Conservation (phyloP, 768 basidiomycete species). For the Galerina marginata region DNA sequence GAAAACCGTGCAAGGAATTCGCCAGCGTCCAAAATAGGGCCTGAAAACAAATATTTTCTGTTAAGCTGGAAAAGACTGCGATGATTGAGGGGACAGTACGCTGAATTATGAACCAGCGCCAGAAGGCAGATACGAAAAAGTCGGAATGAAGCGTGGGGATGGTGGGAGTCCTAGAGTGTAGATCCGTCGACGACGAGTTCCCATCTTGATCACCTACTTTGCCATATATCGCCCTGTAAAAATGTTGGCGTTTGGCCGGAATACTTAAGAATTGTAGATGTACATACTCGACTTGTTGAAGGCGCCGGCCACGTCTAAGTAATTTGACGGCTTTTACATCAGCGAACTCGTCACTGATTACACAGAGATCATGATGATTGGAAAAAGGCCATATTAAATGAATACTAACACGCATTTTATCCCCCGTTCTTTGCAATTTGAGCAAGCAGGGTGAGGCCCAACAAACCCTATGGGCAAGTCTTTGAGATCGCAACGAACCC, state of each 20-base stretch:
- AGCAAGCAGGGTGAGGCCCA: slow-evolving; percentile 63
- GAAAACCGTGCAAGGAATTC: slow-evolving; percentile 81
- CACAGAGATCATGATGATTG: slow-evolving; percentile 10
- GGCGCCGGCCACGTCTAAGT: slow-evolving; percentile 74
- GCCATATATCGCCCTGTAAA: slow-evolving; percentile 74
- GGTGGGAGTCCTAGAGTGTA: slow-evolving; percentile 46
- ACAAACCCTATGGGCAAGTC: slow-evolving; percentile 66
- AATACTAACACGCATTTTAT: slow-evolving; percentile 89
- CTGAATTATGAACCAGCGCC: slow-evolving; percentile 83
- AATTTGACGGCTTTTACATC: slow-evolving; percentile 91
- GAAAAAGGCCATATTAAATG: slow-evolving; percentile 1
- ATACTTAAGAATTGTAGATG: not conserved
- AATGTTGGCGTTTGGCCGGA: slow-evolving; percentile 11
- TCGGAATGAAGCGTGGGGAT: slow-evolving; percentile 78
- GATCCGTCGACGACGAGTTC: slow-evolving; percentile 35
- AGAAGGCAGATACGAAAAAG: slow-evolving; percentile 88
- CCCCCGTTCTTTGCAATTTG: slow-evolving; percentile 88
- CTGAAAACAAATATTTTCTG: slow-evolving; percentile 43
- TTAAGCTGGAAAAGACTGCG: slow-evolving; percentile 2
- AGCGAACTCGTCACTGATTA: slow-evolving; percentile 84
- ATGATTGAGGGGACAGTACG: slow-evolving; percentile 50
- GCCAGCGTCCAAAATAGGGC: slow-evolving; percentile 81
- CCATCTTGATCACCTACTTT: slow-evolving; percentile 58
- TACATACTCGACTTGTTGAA: slow-evolving; percentile 85
- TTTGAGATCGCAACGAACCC: slow-evolving; percentile 94